These are phyloP conservation scores for Phoma sp. DNA, from an alignment of 2,329 filamentous ascomycete species.

Conservation along the genomic window DNA sequence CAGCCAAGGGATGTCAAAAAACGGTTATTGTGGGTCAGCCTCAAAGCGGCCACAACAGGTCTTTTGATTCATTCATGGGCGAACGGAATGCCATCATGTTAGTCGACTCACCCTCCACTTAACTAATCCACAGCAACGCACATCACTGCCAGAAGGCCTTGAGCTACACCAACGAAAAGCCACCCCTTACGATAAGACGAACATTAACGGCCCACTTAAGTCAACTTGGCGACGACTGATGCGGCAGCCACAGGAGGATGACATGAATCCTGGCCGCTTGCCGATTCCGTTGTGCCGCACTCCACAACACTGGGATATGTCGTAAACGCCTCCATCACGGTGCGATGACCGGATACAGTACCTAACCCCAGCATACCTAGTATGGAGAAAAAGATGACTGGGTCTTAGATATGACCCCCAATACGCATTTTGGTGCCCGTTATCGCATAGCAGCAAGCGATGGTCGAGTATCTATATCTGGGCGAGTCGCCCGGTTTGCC, in stretches of 20 bases:
- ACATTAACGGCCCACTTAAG: conserved; percentile 3
- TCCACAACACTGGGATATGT: background rate
- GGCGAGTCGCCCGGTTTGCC: background rate
- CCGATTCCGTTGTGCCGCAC: background rate
- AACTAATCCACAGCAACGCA: background rate
- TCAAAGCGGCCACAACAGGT: background rate
- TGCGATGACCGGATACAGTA: conserved; percentile 2
- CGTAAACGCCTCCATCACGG: background rate
- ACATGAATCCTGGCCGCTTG: background rate
- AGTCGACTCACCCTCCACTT: background rate
- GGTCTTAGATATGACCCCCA: background rate
- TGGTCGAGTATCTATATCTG: background rate
- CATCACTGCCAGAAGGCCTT: conserved; percentile 1
- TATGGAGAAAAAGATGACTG: background rate
- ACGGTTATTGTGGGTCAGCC: conserved; percentile 5
- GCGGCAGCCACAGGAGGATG: conserved; percentile 3
- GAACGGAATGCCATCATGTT: background rate
- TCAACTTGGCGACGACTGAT: background rate
- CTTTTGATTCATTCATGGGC: conserved; percentile 1
- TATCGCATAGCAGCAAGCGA: conserved; percentile 13
- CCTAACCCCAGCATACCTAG: background rate
- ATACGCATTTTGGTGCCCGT: conserved; percentile 1
- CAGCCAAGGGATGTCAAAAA: conserved; percentile 6
- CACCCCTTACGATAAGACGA: background rate
- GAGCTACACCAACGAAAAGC: background rate